phyloP scores from a whole-genome alignment of 768 basidiomycete species.

The Hebeloma cylindrosporum region DNA sequence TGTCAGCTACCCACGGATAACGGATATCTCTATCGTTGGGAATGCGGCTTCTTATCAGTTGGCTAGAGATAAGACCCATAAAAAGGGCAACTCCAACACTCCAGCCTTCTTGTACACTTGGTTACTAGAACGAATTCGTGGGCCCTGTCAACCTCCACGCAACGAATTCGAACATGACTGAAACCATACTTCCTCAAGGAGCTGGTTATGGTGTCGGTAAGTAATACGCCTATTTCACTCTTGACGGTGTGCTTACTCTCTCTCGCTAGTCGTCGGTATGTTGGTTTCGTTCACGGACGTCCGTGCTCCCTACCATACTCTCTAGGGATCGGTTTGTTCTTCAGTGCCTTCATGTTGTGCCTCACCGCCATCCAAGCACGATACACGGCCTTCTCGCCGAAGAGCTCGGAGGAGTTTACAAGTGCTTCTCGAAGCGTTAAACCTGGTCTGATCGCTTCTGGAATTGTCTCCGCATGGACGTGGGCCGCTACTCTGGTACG shows the following conservation, averaged over 20 bases:
- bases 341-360: conserved; percentile 76
- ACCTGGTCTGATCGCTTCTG: conserved; percentile 89
- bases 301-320: background rate
- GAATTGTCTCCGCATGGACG: conserved; percentile 95
- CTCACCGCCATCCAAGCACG: conserved; percentile 80
- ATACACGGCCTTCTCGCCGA: conserved; percentile 80
- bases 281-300: background rate
- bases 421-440: conserved; percentile 83
- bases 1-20: too few relatives aligned
- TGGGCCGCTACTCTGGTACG: conserved; percentile 75
- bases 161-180: conserved; percentile 25
- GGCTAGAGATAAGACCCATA: too few relatives aligned
- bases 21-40: too few relatives aligned
- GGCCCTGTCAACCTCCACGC: too few relatives aligned
- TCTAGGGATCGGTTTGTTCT: conserved; percentile 84
- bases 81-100: too few relatives aligned
- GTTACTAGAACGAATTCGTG: too few relatives aligned
- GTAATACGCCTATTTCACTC: conserved; percentile 18
- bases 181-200: conserved; percentile 65
- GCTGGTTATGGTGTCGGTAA: conserved; percentile 84
- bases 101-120: too few relatives aligned
- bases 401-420: conserved; percentile 80
- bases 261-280: conserved; percentile 30
- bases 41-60: too few relatives aligned
- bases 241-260: background rate